Percentiles rank a stretch among this genome's conserved stretches.
Evolutionary conservation across 768 basidiomycete species (phyloP).

Genomic region (Hericium coralloides): DNA sequence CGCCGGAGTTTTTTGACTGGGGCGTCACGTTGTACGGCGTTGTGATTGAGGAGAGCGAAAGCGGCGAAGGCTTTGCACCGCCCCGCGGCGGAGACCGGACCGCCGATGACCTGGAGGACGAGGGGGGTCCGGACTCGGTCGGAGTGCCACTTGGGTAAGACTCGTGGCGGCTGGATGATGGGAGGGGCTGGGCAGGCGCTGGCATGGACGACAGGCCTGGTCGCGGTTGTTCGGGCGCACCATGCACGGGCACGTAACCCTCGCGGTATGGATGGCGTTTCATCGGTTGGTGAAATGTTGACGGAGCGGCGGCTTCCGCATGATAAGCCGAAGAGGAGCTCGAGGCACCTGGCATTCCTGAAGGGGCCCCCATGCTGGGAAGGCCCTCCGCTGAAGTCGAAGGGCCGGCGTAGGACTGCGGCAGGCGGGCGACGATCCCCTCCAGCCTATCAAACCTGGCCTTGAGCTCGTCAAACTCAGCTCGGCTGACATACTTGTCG

Average conservation of each 20-base stretch:
- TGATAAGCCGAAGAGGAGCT: conserved; percentile 2
- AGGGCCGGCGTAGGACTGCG: conserved; percentile 1
- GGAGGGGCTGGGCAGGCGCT: background rate
- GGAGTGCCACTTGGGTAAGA: background rate
- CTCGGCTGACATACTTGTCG: conserved; percentile 74
- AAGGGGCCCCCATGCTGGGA: background rate
- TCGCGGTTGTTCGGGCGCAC: background rate
- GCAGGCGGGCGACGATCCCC: conserved; percentile 35
- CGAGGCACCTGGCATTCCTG: conserved; percentile 1
- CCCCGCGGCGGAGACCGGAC: background rate
- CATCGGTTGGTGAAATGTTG: background rate
- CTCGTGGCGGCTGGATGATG: background rate
- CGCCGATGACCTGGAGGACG: background rate
- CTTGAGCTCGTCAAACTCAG: conserved; percentile 72
- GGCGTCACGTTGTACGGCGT: conserved; percentile 2
- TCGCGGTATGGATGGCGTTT: background rate
- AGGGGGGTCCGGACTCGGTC: background rate
- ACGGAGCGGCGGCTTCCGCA: conserved; percentile 1
- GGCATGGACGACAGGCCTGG: background rate
- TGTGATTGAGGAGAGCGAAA: conserved; percentile 3
- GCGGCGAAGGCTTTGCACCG: conserved; percentile 1
- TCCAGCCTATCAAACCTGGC: conserved; percentile 55
- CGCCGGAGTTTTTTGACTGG: conserved; percentile 14
- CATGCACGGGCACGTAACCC: background rate
- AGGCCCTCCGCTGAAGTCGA: background rate